phyloP scores from a whole-genome alignment of 371 early-diverging fungal genomes.

The Zychaea mexicana region DNA sequence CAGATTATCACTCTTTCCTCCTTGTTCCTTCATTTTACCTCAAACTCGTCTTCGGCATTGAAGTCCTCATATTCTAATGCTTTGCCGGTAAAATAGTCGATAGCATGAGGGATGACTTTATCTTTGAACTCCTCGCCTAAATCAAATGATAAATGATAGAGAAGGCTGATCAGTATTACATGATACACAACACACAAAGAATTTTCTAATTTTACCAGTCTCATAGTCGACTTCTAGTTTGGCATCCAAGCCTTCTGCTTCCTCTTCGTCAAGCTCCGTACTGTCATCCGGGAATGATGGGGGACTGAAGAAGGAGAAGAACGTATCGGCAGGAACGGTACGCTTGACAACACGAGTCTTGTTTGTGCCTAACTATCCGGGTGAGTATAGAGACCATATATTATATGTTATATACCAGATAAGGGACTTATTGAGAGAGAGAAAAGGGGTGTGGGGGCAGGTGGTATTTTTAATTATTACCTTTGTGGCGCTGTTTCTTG shows the following conservation, averaged over 20 bases:
- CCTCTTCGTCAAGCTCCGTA: slow-evolving; percentile 74
- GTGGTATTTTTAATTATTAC: slow-evolving; percentile 18
- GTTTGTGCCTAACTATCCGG: slow-evolving; percentile 72
- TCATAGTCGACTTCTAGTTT: slow-evolving; percentile 92
- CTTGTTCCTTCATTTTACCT: background rate
- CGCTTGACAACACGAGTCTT: slow-evolving; percentile 97
- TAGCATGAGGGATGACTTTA: slow-evolving; percentile 91
- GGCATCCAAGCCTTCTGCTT: slow-evolving; percentile 77
- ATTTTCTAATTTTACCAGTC: slow-evolving; percentile 14
- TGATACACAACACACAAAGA: background rate
- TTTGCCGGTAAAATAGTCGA: slow-evolving; percentile 98
- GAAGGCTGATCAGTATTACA: no score
- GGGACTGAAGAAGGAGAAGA: slow-evolving; percentile 95
- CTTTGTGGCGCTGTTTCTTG: slow-evolving; percentile 98
- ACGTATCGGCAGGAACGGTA: slow-evolving; percentile 90
- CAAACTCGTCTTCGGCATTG: slow-evolving; percentile 53
- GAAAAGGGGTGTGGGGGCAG: background rate
- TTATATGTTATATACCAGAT: background rate
- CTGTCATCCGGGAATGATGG: slow-evolving; percentile 75
- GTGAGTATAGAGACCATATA: no score
- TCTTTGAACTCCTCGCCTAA: slow-evolving; percentile 89
- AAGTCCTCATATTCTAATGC: slow-evolving; percentile 83
- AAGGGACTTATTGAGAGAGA: background rate
- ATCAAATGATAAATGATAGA: no score
- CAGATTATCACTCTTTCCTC: background rate